Base-by-base conservation (phyloP, 108 stramenopile genomes). In the Cafeteria roenbergensis region DNA sequence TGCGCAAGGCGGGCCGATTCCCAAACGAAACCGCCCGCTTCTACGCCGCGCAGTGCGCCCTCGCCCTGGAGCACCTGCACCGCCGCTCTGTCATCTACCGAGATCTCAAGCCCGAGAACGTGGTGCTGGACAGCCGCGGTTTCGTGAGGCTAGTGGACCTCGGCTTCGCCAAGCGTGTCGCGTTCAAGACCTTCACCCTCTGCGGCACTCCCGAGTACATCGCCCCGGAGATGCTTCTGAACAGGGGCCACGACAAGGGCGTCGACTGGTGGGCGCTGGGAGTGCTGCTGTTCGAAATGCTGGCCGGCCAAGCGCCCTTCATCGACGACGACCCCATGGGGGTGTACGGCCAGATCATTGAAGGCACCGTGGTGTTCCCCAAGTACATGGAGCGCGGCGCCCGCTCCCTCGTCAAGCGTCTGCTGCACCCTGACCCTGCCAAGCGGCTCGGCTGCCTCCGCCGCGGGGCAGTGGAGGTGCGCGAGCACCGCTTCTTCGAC, bases 141-240 rank as follows among this genome's bases (percentile, higher is more conserved):
- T 91, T 87, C 68, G 70, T 89, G 9, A 85, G 85, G 42, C 85
- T 90, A 37, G 84, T 88, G 25, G 94, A 93, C 65, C 89, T 89
- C 71, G 88, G 88, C 34, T 89, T 91, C 58, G 84, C 86, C 53
- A 89, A 88, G 66, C 65, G 64, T 42, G 80, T 88, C 26, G 59
- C 77, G 0, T 83, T 71, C 74, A 83, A 84, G 67, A 88, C 88
- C 1, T 93, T 85, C 76, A 94, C 95, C 28, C 80, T 97, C 1
- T 92, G 92, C 67, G 93, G 95, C 29, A 97, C 95, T 24, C 93
- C 95, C 12, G 90, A 88, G 52, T 93, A 93, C 58, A 77, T 93
- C 9, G 88, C 89, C 2, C 92, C 92, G 2, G 90, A 93, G 66
- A 84, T 90, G 3, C 4, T 93, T 34, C 80, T 86, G 62, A 89